Evolutionary conservation across 1,284 basidiomycete genomes (phyloP), one percentile per base, ranked within the genome.

Genomic region (Ganoderma meredithae): DNA sequence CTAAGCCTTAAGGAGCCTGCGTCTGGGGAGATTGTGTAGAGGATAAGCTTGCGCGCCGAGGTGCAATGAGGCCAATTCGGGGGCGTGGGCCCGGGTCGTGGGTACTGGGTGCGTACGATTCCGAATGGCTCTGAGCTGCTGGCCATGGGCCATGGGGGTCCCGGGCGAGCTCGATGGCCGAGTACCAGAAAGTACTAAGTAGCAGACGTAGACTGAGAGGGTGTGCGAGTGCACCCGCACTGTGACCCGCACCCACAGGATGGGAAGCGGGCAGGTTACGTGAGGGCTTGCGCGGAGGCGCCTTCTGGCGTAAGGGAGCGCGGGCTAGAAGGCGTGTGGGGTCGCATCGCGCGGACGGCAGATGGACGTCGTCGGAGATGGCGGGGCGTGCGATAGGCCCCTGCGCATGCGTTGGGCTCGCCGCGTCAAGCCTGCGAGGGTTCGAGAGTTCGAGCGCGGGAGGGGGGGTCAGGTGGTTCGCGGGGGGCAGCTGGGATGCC

Each of bases 201-300:
- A 31, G 27, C 27, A 31, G 27, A 31, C 27, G 27, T 3, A 31
- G 27, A 36, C 36, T 36, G 36, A 36, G 36, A 36, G 36, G 36
- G 36, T 36, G 36, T 9, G 36, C 36, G 9, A 36, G 36, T 36
- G 6, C 36, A 36, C 36, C 36, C 36, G 36, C 36, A 36, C 27
- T 31, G 27, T 31, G 27, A 31, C 36, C 36, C 36, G 36, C 36
- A 36, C 36, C 9, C 36, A 36, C 47, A 49, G 47, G 19, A 53
- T 60, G 65, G 44, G 43, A 65, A 53, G 61, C 60, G 53, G 36
- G 41, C 67, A 33, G 63, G 60, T 64, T 44, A 66, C 60, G 64
- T 66, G 55, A 66, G 40, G 64, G 52, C 58, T 49, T 47, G 41
- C 39, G 10, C 43, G 60, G 49, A 40, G 59, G 36, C 31, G 47